Conservation (phyloP, 2,329 filamentous ascomycete species). For the Alternaria sp. region DNA sequence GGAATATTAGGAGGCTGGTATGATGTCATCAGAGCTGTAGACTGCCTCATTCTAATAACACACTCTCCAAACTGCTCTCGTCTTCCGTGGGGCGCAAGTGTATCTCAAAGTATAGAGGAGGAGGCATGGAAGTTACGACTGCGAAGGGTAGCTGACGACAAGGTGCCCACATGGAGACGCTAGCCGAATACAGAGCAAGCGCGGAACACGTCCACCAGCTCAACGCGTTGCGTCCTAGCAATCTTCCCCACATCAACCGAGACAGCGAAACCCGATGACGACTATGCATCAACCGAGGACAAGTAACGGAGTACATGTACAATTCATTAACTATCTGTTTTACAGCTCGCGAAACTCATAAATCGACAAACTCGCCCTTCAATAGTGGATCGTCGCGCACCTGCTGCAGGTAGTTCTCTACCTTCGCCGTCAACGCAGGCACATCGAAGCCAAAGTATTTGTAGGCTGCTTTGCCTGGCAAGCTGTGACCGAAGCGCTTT, state of each 20-base stretch:
- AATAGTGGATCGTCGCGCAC: conserved; percentile 49
- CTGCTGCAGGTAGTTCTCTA: conserved; percentile 49
- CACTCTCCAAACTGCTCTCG: neutral
- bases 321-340: neutral
- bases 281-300: too few species aligned
- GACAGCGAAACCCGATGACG: neutral
- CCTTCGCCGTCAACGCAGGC: conserved; percentile 53
- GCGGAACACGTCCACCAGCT: neutral
- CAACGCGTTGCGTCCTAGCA: neutral
- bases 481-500: conserved; percentile 64
- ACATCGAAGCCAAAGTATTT: conserved; percentile 61
- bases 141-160: neutral
- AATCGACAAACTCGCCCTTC: conserved; percentile 43
- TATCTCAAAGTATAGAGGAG: neutral
- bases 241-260: neutral
- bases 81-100: neutral
- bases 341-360: conserved; percentile 20
- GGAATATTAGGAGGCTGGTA: neutral
- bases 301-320: neutral
- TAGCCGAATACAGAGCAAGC: neutral
- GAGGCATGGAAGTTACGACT: neutral
- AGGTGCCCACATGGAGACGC: neutral
- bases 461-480: conserved; percentile 65
- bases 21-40: neutral
- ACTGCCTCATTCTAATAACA: neutral